Evolutionary conservation across 2,329 filamentous ascomycete genomes (phyloP), one percentile per base, ranked within the genome.

Genomic region (Atkinsonella hypoxylon): DNA sequence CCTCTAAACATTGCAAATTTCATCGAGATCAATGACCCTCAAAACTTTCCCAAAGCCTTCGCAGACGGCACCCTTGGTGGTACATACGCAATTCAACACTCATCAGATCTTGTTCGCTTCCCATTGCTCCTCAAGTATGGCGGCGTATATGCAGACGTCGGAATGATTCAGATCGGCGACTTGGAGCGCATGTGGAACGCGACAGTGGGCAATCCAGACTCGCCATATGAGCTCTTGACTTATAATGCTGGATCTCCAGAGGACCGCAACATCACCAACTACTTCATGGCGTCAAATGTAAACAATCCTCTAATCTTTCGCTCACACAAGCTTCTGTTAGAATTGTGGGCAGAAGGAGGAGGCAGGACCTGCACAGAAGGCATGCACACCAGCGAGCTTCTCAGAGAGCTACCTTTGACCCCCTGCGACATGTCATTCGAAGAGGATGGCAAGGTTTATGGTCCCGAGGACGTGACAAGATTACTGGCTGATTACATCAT

Each of bases 101-200:
- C 69, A 0, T 79, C 76, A 0, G 79, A 82, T 53, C 71, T 82
- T 1, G 74, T 81, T 3, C 72, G 78, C 1, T 79, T 68, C 56
- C 78, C 78, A 2, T 64, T 81, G 12, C 61, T 82, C n/a, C 65
- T 79, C 11, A 69, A 64, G 50, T 77, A 80, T 55, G 78, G 78
- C 45, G 78, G 78, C 30, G 69, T 80, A 0, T 82, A 80, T 56
- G 71, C 75, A 0, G 78, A 81, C 55, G 77, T 77, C 0, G 77
- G 78, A 0, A 59, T 78, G 54, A 67, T 81, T 53, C 73, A 76
- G 52, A 79, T 81, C 53, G 77, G 77, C 7, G 75, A 81, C 61
- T 55, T 81, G 2, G 71, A 81, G 57, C 58, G 64, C 4, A 59
- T 81, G 10, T 82, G 77, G 77, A 64, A 65, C 45, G 56, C 67